phyloP scores from a whole-genome alignment of 1,139 yeast genomes.

The Nakaseomyces bracarensis region DNA sequence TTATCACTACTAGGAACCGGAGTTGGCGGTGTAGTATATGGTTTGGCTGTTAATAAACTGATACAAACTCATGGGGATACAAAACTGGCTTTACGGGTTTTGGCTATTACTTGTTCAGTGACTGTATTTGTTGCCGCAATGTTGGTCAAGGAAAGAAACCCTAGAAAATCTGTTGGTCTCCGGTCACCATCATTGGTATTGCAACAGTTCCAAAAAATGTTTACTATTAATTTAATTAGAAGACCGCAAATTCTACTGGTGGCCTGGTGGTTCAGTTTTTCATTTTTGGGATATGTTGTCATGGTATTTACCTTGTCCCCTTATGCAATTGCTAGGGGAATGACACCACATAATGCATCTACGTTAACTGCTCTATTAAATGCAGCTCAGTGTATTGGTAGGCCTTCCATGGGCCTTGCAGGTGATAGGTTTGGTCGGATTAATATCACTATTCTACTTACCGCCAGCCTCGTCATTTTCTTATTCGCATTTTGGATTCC shows the following conservation, averaged over 20 bases:
- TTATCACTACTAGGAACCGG: conserved; percentile 52
- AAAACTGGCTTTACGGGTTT: conserved; percentile 59
- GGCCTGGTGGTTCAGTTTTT: conserved; percentile 49
- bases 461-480: conserved; percentile 23
- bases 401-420: conserved; percentile 52
- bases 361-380: conserved; percentile 53
- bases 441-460: conserved; percentile 39
- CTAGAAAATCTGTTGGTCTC: conserved; percentile 29
- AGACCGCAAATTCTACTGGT: conserved; percentile 28
- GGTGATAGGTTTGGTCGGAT: conserved; percentile 55
- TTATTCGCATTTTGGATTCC: conserved; percentile 40
- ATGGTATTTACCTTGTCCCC: conserved; percentile 54
- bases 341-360: conserved; percentile 48
- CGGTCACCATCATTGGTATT: conserved; percentile 16
- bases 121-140: conserved; percentile 34
- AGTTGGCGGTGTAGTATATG: conserved; percentile 44
- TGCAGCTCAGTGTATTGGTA: conserved; percentile 56
- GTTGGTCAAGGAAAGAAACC: conserved; percentile 42
- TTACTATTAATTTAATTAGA: conserved; percentile 13
- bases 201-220: conserved; percentile 11
- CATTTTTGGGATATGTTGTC: conserved; percentile 50
- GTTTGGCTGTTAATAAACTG: conserved; percentile 35
- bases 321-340: conserved; percentile 53
- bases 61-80: conserved; percentile 46
- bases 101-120: conserved; percentile 39